Conservation (phyloP, 139 green algal species). For the Asterochloris erici region DNA sequence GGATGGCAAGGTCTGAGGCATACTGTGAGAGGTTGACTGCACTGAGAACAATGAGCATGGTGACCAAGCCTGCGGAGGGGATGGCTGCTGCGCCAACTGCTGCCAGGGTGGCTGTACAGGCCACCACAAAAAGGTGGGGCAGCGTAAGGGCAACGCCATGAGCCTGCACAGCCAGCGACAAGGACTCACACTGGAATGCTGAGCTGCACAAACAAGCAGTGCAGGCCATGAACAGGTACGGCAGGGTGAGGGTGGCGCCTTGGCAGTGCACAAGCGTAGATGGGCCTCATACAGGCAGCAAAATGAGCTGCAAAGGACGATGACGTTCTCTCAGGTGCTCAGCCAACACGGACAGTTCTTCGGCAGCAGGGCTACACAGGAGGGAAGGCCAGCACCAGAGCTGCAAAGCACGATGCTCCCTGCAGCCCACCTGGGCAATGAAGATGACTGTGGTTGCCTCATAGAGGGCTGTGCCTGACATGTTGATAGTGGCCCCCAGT, state of each 20-base stretch:
- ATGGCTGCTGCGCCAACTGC: conserved; percentile 60
- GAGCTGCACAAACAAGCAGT: too few relatives aligned
- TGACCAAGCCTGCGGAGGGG: conserved; percentile 53
- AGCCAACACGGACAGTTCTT: too few relatives aligned
- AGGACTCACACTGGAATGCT: too few relatives aligned
- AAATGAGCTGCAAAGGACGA: too few relatives aligned
- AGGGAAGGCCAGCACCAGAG: not conserved
- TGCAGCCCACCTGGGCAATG: conserved; percentile 46
- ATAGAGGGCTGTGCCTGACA: conserved; percentile 64
- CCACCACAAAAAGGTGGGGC: conserved; percentile 37
- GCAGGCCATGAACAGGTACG: too few relatives aligned
- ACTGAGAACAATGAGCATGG: conserved; percentile 62
- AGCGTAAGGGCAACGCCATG: conserved; percentile 40
- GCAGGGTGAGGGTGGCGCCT: too few relatives aligned
- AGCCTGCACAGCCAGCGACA: conserved; percentile 17
- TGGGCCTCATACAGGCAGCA: too few relatives aligned
- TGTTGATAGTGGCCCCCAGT: conserved; percentile 55
- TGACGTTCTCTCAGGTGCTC: too few relatives aligned
- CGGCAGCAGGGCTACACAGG: too few relatives aligned
- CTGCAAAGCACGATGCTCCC: not conserved
- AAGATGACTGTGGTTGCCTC: conserved; percentile 62
- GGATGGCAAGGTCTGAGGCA: conserved; percentile 45
- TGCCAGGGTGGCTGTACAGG: conserved; percentile 46
- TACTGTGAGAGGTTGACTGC: conserved; percentile 26
- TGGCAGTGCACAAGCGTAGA: too few relatives aligned